A percentile compares a stretch with the other conserved stretches of the same genome.
These are phyloP conservation scores for Acer campestre DNA, from an alignment of 345 rosid genomes.

Conservation along the genomic window DNA sequence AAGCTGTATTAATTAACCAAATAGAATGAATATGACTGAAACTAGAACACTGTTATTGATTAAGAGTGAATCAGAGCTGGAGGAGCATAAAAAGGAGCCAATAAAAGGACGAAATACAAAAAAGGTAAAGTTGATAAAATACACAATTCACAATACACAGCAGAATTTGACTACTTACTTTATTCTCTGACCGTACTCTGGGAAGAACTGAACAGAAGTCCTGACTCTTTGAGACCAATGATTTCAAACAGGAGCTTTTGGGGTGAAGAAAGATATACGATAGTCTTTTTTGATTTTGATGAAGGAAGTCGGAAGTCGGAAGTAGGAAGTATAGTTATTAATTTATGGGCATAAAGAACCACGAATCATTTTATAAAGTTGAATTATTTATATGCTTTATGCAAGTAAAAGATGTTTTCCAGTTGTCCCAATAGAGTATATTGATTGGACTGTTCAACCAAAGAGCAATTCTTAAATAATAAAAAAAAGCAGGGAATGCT, in stretches of 20 bases:
- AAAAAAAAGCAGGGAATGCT: no score
- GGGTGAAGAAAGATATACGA: background rate
- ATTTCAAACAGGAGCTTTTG: background rate
- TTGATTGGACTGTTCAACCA: background rate
- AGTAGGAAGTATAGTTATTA: no score
- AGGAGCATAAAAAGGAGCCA: no score
- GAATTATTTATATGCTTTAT: background rate
- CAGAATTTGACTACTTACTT: background rate
- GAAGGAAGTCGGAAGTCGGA: background rate
- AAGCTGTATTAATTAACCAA: background rate
- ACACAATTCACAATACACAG: background rate
- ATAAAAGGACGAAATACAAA: no score
- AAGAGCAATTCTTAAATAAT: background rate
- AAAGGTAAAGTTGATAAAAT: no score
- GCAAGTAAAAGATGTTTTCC: background rate
- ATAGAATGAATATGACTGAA: background rate
- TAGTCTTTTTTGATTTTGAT: background rate
- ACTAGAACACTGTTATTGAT: no score
- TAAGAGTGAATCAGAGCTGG: no score
- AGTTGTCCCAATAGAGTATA: background rate
- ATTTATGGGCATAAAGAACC: background rate
- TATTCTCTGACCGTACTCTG: background rate
- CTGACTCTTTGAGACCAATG: background rate
- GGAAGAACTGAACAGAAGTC: background rate
- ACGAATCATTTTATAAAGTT: background rate